Conservation (phyloP, 2,329 filamentous ascomycete species). For the Plectosphaerella sp. region DNA sequence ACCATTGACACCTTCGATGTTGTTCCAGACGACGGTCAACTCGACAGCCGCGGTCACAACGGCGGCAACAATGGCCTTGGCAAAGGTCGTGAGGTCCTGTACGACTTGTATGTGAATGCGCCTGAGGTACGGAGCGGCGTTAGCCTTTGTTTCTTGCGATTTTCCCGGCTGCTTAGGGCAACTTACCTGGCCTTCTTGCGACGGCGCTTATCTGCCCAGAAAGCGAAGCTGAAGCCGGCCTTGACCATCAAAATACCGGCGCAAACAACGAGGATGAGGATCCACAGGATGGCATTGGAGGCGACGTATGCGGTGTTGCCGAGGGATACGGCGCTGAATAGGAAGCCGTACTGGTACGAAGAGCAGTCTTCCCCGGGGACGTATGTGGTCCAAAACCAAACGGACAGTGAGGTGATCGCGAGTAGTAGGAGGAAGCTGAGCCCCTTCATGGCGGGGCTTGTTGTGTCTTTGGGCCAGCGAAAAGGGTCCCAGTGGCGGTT, state of each 20-base stretch:
- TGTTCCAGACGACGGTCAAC: constrained; percentile 27
- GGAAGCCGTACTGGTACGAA: constrained; percentile 21
- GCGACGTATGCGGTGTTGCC: constrained; percentile 19
- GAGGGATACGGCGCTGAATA: constrained; percentile 22
- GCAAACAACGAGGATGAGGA: constrained; percentile 19
- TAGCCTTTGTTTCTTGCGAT: not conserved
- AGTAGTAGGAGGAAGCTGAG: constrained; percentile 19
- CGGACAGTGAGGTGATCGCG: constrained; percentile 19
- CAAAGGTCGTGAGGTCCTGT: constrained; percentile 19
- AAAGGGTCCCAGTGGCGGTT: constrained; percentile 24
- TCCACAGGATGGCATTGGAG: constrained; percentile 23
- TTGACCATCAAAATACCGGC: constrained; percentile 17
- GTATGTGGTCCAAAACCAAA: constrained; percentile 25
- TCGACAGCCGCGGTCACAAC: constrained; percentile 21
- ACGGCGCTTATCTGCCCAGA: constrained; percentile 12
- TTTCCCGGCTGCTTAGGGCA: not conserved
- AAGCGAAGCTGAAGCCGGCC: constrained; percentile 14
- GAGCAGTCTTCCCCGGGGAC: constrained; percentile 19
- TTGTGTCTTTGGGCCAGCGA: constrained; percentile 17
- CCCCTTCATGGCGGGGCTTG: constrained; percentile 18
- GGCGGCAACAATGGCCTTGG: constrained; percentile 16
- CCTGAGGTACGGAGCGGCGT: not conserved
- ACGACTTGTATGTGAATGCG: constrained; percentile 16
- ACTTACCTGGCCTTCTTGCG: constrained; percentile 16
- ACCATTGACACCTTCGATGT: constrained; percentile 15